phyloP scores from a whole-genome alignment of 164 flowering plant species.

The Aristolochia contorta region DNA sequence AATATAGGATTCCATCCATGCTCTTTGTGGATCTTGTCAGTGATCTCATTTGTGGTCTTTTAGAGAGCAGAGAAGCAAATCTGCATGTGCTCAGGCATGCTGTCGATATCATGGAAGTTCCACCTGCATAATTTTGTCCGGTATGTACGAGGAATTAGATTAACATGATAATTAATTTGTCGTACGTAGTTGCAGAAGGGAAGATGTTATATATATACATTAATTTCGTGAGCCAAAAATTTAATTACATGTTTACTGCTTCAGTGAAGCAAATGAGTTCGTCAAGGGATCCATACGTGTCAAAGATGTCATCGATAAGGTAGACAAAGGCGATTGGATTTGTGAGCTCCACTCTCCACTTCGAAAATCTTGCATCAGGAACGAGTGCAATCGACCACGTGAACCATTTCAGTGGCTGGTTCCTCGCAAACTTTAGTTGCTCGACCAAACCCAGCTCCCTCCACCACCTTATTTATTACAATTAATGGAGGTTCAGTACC shows the following conservation, averaged over 20 bases:
- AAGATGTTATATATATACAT: too few relatives aligned
- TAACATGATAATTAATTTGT: too few relatives aligned
- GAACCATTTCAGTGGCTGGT: slow-evolving; percentile 54
- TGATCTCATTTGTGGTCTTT: slow-evolving; percentile 22
- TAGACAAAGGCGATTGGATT: slow-evolving; percentile 41
- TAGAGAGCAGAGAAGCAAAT: slow-evolving; percentile 20
- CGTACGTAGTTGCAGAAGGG: too few relatives aligned
- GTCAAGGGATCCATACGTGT: slow-evolving; percentile 41
- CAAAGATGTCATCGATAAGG: slow-evolving; percentile 59
- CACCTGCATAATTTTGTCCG: slow-evolving; percentile 32
- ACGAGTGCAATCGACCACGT: slow-evolving; percentile 30
- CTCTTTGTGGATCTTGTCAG: slow-evolving; percentile 10
- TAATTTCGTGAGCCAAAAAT: background rate
- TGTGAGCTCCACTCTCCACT: slow-evolving; percentile 36
- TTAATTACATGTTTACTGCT: slow-evolving; percentile 33
- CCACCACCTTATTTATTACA: slow-evolving; percentile 45
- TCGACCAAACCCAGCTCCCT: slow-evolving; percentile 29
- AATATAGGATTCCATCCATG: slow-evolving; percentile 36
- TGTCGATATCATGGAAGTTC: slow-evolving; percentile 18
- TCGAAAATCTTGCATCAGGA: slow-evolving; percentile 27
- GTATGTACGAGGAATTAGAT: too few relatives aligned
- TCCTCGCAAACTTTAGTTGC: slow-evolving; percentile 35
- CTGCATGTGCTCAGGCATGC: slow-evolving; percentile 30
- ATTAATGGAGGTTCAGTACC: background rate
- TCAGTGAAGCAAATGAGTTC: slow-evolving; percentile 46